phyloP scores from a whole-genome alignment of 2,329 filamentous ascomycete species.

The Aspergillus pseudotamarii region DNA sequence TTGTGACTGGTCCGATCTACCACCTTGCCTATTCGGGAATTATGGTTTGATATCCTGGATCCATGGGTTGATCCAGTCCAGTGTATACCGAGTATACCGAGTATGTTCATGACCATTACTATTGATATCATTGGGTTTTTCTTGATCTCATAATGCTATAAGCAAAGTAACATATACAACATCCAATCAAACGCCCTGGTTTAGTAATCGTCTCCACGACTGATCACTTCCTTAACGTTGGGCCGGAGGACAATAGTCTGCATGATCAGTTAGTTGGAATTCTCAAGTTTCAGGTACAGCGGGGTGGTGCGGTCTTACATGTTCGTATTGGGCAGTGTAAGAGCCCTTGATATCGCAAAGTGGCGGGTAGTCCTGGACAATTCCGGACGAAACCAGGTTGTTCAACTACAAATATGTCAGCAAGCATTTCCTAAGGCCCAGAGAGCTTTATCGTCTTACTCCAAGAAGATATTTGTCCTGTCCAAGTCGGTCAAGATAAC shows the following conservation, averaged over 20 bases:
- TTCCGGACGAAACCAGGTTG: slow-evolving; percentile 77
- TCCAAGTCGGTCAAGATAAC: slow-evolving; percentile 89
- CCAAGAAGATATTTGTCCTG: slow-evolving; percentile 93
- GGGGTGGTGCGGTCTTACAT: slow-evolving; percentile 64
- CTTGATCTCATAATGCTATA: slow-evolving; percentile 11
- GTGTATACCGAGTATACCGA: background rate
- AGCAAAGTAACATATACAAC: background rate
- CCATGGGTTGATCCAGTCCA: background rate
- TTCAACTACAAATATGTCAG: slow-evolving; percentile 64
- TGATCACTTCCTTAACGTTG: slow-evolving; percentile 84
- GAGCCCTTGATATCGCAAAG: slow-evolving; percentile 90
- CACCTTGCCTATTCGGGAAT: background rate
- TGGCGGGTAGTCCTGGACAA: slow-evolving; percentile 89
- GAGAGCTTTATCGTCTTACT: slow-evolving; percentile 52
- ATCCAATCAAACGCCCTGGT: background rate
- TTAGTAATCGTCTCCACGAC: slow-evolving; percentile 82
- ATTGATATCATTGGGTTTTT: slow-evolving; percentile 1
- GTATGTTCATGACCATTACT: background rate
- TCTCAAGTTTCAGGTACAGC: background rate
- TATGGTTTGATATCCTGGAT: background rate
- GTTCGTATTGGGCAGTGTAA: slow-evolving; percentile 92
- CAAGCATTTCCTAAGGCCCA: background rate
- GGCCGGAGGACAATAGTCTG: slow-evolving; percentile 77
- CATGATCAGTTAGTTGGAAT: background rate
- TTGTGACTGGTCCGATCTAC: slow-evolving; percentile 16